Conservation (phyloP, 1,284 basidiomycete species). For the Apiotrichum mycotoxinovorans region DNA sequence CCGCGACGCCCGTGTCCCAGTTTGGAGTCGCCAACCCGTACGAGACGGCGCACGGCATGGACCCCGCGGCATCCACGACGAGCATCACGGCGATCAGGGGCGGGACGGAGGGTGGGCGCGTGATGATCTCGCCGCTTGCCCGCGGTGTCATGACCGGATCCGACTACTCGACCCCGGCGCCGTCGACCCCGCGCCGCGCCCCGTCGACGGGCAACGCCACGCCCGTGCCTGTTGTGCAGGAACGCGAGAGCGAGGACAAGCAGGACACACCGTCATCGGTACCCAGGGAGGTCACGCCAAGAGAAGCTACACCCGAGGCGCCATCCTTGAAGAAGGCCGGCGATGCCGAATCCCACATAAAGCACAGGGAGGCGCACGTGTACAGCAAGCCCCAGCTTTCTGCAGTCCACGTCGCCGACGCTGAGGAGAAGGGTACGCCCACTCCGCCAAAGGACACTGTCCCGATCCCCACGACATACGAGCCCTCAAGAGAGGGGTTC, state of each 20-base stretch:
- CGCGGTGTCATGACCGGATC: background rate
- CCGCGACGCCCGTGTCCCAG: background rate
- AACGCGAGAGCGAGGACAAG: too few relatives aligned
- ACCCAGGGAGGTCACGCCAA: too few relatives aligned
- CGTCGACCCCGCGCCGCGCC: background rate
- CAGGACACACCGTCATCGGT: too few relatives aligned
- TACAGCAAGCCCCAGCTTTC: too few relatives aligned
- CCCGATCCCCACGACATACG: background rate
- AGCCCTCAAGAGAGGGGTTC: background rate
- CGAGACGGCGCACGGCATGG: conserved; percentile 26
- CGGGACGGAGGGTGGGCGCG: conserved; percentile 34
- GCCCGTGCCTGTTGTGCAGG: too few relatives aligned
- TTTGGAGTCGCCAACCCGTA: background rate
- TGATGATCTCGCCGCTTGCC: background rate
- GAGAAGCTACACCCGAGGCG: too few relatives aligned
- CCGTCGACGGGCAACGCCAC: background rate
- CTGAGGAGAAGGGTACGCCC: background rate
- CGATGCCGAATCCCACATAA: too few relatives aligned
- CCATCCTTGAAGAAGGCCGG: too few relatives aligned
- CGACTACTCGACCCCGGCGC: background rate
- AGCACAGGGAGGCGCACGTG: too few relatives aligned
- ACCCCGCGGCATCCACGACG: conserved; percentile 33
- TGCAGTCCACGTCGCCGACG: background rate
- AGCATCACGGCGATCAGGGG: conserved; percentile 43
- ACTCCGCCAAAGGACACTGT: background rate